Conservation (phyloP, 257 asterid species). For the Nicotiana tomentosiformis region DNA sequence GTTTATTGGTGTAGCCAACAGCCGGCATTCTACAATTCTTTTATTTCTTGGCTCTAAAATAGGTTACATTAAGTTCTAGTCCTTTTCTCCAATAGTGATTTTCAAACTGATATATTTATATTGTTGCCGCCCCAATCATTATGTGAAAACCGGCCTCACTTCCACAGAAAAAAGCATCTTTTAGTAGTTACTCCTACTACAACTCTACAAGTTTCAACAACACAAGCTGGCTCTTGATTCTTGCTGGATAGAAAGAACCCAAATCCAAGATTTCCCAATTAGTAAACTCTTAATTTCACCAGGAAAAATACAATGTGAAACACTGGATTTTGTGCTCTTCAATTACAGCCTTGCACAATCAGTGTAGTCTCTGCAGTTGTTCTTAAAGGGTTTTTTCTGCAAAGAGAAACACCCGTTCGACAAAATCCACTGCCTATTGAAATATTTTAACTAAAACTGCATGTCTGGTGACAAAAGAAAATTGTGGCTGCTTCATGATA, state of each 20-base stretch:
- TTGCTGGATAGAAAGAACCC: background rate
- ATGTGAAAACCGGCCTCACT: background rate
- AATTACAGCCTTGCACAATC: background rate
- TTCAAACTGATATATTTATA: background rate
- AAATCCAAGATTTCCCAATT: background rate
- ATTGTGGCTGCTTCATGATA: too few relatives aligned
- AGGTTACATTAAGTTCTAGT: background rate
- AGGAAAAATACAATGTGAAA: background rate
- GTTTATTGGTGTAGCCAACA: constrained; percentile 6
- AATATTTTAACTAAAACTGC: too few relatives aligned
- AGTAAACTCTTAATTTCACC: background rate
- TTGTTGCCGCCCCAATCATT: constrained; percentile 4
- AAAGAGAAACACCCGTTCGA: background rate
- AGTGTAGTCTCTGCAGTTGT: background rate
- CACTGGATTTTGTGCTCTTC: background rate
- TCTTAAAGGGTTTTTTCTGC: background rate
- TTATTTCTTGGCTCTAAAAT: background rate
- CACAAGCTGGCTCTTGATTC: background rate
- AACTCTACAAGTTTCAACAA: background rate
- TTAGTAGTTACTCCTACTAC: background rate
- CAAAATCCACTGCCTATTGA: background rate
- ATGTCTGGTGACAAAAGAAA: too few relatives aligned
- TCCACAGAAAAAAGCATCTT: background rate
- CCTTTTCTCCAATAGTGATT: background rate
- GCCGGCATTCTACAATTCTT: background rate